A percentile compares a stretch with the other conserved stretches of the same genome.
These are phyloP conservation scores for Cytospora mali DNA, from an alignment of 2,329 filamentous ascomycete species.

Conservation along the genomic window DNA sequence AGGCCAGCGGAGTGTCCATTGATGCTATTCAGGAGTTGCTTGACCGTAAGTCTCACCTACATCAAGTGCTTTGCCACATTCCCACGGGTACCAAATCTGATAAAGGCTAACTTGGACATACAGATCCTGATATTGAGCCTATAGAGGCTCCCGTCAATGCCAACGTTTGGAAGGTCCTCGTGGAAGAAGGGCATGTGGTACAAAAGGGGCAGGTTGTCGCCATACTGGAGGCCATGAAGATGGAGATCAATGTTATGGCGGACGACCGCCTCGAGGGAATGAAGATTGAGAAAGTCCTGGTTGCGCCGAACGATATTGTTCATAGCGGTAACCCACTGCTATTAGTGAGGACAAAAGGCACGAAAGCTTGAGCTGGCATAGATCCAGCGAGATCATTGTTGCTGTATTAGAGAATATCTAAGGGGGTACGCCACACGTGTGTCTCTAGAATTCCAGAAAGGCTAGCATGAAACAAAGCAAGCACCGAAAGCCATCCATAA, in stretches of 20 bases:
- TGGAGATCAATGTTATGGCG: slow-evolving; percentile 50
- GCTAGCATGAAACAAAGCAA: no score
- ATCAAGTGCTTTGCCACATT: background rate
- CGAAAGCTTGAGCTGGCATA: background rate
- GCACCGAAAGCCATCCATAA: no score
- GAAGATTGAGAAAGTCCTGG: slow-evolving; percentile 23
- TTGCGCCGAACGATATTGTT: slow-evolving; percentile 28
- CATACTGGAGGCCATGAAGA: slow-evolving; percentile 60
- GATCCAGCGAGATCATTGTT: background rate
- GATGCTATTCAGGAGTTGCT: slow-evolving; percentile 52
- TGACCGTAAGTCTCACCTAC: slow-evolving; percentile 39
- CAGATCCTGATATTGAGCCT: slow-evolving; percentile 31
- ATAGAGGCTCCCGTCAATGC: slow-evolving; percentile 50
- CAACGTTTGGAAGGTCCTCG: slow-evolving; percentile 57
- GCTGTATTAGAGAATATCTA: background rate
- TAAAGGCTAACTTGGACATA: background rate
- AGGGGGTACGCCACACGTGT: no score
- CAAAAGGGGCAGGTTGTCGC: slow-evolving; percentile 46
- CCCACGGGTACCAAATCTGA: background rate
- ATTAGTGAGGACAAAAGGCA: slow-evolving; percentile 12
- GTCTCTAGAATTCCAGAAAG: no score
- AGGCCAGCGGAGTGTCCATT: slow-evolving; percentile 46
- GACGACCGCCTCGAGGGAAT: slow-evolving; percentile 21
- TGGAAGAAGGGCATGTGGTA: slow-evolving; percentile 45
- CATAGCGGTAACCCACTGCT: slow-evolving; percentile 25